Evolutionary conservation across 2,329 filamentous ascomycete species (phyloP).

Genomic region (Biscogniauxia mediterranea): DNA sequence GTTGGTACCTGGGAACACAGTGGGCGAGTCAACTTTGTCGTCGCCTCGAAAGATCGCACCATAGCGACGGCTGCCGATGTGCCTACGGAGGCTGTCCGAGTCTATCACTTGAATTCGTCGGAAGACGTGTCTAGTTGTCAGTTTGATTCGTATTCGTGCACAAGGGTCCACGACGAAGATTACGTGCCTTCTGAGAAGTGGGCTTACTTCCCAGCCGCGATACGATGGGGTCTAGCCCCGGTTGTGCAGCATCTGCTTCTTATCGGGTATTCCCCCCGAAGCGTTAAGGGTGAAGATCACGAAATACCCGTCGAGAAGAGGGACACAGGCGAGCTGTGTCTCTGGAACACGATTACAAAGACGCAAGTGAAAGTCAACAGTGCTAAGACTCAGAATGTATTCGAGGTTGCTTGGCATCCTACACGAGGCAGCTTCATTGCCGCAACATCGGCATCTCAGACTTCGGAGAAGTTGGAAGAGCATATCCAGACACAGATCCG

Average conservation of each 20-base stretch:
- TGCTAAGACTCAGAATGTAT: constrained; percentile 58
- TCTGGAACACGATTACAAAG: constrained; percentile 53
- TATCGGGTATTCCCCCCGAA: constrained; percentile 62
- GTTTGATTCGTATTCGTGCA: constrained; percentile 33
- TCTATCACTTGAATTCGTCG: constrained; percentile 46
- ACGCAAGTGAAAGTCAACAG: constrained; percentile 48
- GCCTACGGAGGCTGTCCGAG: constrained; percentile 50
- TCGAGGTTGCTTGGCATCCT: constrained; percentile 65
- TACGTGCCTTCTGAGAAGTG: constrained; percentile 46
- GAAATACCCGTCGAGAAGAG: constrained; percentile 58
- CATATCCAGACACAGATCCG: constrained; percentile 55
- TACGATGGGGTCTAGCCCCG: constrained; percentile 56
- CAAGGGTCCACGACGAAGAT: constrained; percentile 31
- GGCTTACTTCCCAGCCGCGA: constrained; percentile 62
- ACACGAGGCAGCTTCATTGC: constrained; percentile 51
- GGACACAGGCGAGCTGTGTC: constrained; percentile 58
- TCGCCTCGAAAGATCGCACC: constrained; percentile 48
- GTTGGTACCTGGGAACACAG: constrained; percentile 54
- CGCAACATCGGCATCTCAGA: constrained; percentile 53
- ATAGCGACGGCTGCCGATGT: constrained; percentile 62
- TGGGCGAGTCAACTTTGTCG: constrained; percentile 63
- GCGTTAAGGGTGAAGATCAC: constrained; percentile 49
- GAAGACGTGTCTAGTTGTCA: constrained; percentile 9
- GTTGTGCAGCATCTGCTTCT: constrained; percentile 51
- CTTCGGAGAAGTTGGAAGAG: constrained; percentile 40